Percentiles rank a stretch among this genome's conserved stretches.
These are phyloP conservation scores for Cryptococcus sp. DNA, from an alignment of 1,284 basidiomycete species.

Conservation along the genomic window DNA sequence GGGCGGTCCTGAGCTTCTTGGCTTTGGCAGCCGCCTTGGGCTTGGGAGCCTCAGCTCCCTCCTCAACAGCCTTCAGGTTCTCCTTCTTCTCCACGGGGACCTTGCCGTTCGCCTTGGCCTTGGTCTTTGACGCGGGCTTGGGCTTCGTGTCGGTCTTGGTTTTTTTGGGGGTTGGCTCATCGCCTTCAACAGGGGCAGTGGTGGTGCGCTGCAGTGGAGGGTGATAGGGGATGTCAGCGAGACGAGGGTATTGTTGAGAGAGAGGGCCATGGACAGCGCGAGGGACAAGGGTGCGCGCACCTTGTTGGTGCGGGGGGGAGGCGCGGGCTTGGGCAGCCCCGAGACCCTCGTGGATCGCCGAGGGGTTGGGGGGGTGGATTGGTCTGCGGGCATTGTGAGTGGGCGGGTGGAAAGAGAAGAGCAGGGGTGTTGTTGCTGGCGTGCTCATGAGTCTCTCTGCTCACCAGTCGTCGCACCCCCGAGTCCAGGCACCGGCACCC, in stretches of 20 bases:
- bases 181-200: neutral
- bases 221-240: too few relatives aligned
- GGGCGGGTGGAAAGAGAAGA: neutral
- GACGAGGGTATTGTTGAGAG: too few relatives aligned
- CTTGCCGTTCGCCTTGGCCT: neutral
- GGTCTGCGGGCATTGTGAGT: constrained; percentile 9
- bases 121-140: too few relatives aligned
- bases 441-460: too few relatives aligned
- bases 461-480: too few relatives aligned
- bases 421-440: neutral
- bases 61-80: too few relatives aligned
- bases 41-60: constrained; percentile 13
- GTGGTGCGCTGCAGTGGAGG: neutral
- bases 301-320: neutral
- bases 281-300: neutral
- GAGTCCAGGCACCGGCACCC: too few relatives aligned
- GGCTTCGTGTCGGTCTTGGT: constrained; percentile 7
- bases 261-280: neutral
- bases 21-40: constrained; percentile 17
- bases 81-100: too few relatives aligned
- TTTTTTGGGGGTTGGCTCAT: constrained; percentile 18
- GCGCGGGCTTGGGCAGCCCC: constrained; percentile 4
- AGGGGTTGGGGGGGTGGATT: constrained; percentile 4
- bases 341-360: constrained; percentile 11
- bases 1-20: constrained; percentile 16